Evolutionary conservation across 306 rosid genomes (phyloP), one percentile per base, ranked within the genome.

Genomic region (Gillenia trifoliata): DNA sequence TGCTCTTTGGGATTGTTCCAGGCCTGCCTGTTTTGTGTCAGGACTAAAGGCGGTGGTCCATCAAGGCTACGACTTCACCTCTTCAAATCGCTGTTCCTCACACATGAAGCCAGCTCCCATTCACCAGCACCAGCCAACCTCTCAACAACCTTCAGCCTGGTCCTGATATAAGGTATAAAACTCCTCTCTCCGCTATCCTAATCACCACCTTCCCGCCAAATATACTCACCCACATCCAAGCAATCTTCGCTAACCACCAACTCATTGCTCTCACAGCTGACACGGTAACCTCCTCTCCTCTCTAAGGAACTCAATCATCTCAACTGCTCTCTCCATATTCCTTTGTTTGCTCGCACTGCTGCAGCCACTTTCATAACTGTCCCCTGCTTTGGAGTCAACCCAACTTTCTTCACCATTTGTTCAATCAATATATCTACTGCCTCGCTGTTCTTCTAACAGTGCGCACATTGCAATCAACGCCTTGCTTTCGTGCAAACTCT

Each of bases 1-100:
- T 87, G 94, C 98, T 0, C 96, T 94, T 70, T 94, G 97, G 98
- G 97, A 94, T 78, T 90, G 96, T 83, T 93, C 96, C 62, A 86
- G 97, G 77, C 97, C 92, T 54, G 96, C 90, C 89, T 85, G 49
- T 43, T 43, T 85, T 90, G 95, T 87, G 82, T 80, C 95, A 85
- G 78, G 93, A 94, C 81, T 94, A 85, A 87, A 90, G n/a, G n/a
- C n/a, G n/a, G n/a, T n/a, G n/a, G n/a, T n/a, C n/a, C n/a, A n/a
- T n/a, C n/a, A n/a, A n/a, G n/a, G 49, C 87, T 86, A 92, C 66
- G 76, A 88, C 59, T 41, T 74, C 68, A 91, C 82, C 33, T 74
- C 87, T 28, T 79, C 75, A 79, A 89, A 88, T 87, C 87, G 87
- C 64, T 86, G 86, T n/a, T n/a, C 83, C 98, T 88, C 80, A 93